A percentile compares a stretch with the other conserved stretches of the same genome.
These are phyloP conservation scores for Schizosaccharomyces japonicus DNA, from an alignment of 805 yeast species.

Conservation along the genomic window DNA sequence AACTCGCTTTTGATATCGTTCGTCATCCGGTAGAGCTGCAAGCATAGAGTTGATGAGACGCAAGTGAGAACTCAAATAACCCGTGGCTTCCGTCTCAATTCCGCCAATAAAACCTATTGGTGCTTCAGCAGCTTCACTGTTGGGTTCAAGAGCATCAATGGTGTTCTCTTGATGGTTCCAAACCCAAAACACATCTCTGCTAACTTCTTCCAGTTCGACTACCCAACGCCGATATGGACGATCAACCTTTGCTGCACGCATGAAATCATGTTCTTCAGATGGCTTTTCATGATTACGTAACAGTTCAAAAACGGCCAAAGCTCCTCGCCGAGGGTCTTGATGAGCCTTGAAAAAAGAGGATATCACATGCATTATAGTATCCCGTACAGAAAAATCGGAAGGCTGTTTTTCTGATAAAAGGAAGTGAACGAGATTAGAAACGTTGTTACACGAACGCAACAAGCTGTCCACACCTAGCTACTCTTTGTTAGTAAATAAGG, in stretches of 20 bases:
- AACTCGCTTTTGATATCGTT: not conserved
- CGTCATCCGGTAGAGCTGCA: not conserved
- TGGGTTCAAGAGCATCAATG: not conserved
- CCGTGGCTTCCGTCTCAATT: slow-evolving; percentile 1
- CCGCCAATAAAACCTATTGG: slow-evolving; percentile 1
- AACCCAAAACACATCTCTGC: not conserved
- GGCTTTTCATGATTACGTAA: not conserved
- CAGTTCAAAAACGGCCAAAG: not conserved
- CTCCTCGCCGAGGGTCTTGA: not conserved
- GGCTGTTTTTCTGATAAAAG: slow-evolving; percentile 1
- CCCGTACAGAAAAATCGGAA: not conserved
- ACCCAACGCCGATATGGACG: not conserved
- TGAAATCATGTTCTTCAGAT: not conserved
- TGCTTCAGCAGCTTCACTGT: not conserved
- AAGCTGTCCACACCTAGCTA: not conserved
- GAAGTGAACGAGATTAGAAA: not conserved
- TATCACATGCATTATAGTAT: not conserved
- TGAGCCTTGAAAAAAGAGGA: not conserved
- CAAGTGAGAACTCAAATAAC: not conserved
- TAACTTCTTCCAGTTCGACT: not conserved
- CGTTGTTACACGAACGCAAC: not conserved
- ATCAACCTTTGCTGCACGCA: not conserved
- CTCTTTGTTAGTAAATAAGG: not conserved
- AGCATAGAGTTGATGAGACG: not conserved
- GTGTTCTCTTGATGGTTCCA: not conserved